phyloP scores from a whole-genome alignment of 345 rosid genomes.

The Acer yangbiense region DNA sequence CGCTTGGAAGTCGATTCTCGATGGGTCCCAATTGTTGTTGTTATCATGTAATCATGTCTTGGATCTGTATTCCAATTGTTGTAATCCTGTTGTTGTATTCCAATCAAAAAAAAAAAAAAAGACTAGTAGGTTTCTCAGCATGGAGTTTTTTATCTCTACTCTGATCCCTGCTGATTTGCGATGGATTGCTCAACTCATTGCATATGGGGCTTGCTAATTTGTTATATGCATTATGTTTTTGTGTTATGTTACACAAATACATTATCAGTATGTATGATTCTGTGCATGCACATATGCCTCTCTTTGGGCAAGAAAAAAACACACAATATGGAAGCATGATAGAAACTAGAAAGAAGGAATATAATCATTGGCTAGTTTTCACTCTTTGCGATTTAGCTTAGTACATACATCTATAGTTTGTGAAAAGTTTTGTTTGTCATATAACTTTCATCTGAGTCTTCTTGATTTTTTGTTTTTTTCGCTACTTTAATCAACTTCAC shows the following conservation, averaged over 20 bases:
- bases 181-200: neutral
- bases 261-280: neutral
- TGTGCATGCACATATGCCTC: neutral
- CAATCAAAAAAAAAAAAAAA: too few species aligned
- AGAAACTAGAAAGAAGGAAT: neutral
- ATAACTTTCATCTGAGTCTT: neutral
- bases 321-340: neutral
- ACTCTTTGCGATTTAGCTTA: neutral
- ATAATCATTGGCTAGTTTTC: neutral
- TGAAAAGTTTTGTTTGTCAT: conserved; percentile 6
- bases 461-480: neutral
- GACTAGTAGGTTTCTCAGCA: neutral
- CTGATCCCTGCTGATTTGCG: neutral
- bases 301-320: neutral
- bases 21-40: too few species aligned
- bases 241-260: neutral
- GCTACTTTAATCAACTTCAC: neutral
- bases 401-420: neutral
- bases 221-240: neutral
- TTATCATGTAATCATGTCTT: too few species aligned
- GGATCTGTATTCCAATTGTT: too few species aligned
- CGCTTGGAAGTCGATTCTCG: too few species aligned
- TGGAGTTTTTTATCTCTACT: neutral
- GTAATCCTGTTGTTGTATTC: too few species aligned
- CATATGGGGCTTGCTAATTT: neutral